These are phyloP conservation scores for Kodamaea alishanica DNA, from an alignment of 1,139 yeast species.

Conservation along the genomic window DNA sequence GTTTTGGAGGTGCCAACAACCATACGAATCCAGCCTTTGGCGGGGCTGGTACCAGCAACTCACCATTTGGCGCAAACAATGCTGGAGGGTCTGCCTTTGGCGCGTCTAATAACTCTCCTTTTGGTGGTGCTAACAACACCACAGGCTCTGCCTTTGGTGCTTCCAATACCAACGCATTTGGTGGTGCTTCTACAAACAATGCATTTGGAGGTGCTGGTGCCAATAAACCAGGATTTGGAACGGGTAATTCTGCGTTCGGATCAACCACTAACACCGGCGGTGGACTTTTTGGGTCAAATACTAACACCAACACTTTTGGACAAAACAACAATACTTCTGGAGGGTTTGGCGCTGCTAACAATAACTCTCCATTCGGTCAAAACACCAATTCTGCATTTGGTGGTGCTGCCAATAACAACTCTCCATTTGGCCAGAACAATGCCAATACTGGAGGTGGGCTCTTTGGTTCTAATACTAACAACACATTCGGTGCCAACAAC, in stretches of 20 bases:
- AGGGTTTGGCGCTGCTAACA: slow-evolving; percentile 20
- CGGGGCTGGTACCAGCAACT: slow-evolving; percentile 9
- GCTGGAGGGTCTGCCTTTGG: slow-evolving; percentile 12
- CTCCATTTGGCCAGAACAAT: slow-evolving; percentile 18
- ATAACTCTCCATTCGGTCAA: slow-evolving; percentile 20
- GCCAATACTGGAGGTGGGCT: slow-evolving; percentile 20
- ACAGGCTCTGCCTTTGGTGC: slow-evolving; percentile 18
- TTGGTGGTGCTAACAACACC: slow-evolving; percentile 18
- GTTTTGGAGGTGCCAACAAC: slow-evolving; percentile 13
- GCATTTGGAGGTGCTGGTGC: slow-evolving; percentile 10
- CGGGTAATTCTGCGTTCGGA: slow-evolving; percentile 10
- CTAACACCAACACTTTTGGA: slow-evolving; percentile 14
- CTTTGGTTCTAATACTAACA: slow-evolving; percentile 15
- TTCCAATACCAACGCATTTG: slow-evolving; percentile 14
- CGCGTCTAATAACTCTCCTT: slow-evolving; percentile 16
- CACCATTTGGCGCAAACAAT: slow-evolving; percentile 14
- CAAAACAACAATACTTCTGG: slow-evolving; percentile 16
- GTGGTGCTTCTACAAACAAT: slow-evolving; percentile 8
- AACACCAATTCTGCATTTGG: slow-evolving; percentile 18
- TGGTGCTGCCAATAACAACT: slow-evolving; percentile 7
- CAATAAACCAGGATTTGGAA: slow-evolving; percentile 8
- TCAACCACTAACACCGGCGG: slow-evolving; percentile 16
- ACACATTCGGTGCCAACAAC: slow-evolving; percentile 15
- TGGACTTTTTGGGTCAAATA: slow-evolving; percentile 11
- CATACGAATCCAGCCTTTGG: slow-evolving; percentile 14